These are phyloP conservation scores for Lagenidium giganteum DNA, from an alignment of 352 stramenopile genomes.

Conservation along the genomic window DNA sequence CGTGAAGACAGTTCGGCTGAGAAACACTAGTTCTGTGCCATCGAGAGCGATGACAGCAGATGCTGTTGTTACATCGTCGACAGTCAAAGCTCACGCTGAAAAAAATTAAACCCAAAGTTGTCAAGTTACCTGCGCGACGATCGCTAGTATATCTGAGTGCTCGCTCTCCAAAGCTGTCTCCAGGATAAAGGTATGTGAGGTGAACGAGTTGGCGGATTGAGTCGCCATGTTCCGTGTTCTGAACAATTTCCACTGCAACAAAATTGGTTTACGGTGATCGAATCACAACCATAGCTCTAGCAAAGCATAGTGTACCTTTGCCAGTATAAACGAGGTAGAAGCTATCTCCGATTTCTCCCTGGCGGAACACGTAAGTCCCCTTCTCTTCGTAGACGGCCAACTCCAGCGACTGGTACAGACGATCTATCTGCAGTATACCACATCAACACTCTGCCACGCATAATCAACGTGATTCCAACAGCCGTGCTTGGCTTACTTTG, in stretches of 20 bases:
- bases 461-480: conserved; percentile 1
- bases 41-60: conserved; percentile 35
- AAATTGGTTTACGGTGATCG: conserved; percentile 1
- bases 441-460: background rate
- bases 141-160: conserved; percentile 42
- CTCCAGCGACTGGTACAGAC: conserved; percentile 53
- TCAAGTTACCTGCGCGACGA: conserved; percentile 45
- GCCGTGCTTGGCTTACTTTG: no score
- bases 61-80: conserved; percentile 15
- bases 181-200: conserved; percentile 25
- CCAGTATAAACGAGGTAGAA: conserved; percentile 62
- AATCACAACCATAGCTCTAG: background rate
- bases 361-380: conserved; percentile 35
- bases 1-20: conserved; percentile 46
- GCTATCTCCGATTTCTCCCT: conserved; percentile 54
- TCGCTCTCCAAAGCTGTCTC: conserved; percentile 59
- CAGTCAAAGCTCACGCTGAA: background rate
- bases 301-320: no score
- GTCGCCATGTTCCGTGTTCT: conserved; percentile 19
- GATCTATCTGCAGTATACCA: conserved; percentile 29
- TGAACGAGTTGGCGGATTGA: conserved; percentile 13
- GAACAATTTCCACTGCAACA: conserved; percentile 37
- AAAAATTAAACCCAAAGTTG: no score
- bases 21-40: conserved; percentile 37
- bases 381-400: conserved; percentile 25